Evolutionary conservation across 345 rosid genomes (phyloP).

Genomic region (Draba incana): DNA sequence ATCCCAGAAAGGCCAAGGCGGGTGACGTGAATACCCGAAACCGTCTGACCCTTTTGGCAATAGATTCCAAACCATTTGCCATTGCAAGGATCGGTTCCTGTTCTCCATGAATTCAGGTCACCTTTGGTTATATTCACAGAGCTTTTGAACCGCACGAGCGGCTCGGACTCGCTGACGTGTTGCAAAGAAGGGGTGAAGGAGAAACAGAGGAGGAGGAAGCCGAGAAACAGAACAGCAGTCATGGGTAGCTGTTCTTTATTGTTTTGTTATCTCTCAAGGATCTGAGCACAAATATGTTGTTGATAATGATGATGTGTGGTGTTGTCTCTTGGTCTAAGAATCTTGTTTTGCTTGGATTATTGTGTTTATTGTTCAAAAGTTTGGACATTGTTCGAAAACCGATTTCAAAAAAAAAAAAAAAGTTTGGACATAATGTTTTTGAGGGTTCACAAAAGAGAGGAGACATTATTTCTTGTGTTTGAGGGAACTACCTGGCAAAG

Average conservation of each 20-base stretch:
- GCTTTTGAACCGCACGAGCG: conserved; percentile 40
- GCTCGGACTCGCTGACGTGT: conserved; percentile 36
- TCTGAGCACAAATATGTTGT: not conserved
- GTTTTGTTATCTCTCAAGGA: conserved; percentile 20
- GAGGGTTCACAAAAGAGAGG: conserved; percentile 12
- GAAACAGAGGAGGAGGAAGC: conserved; percentile 25
- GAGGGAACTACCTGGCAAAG: conserved; percentile 31
- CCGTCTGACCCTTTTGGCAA: conserved; percentile 48
- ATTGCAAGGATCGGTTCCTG: conserved; percentile 58
- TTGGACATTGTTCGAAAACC: conserved; percentile 23
- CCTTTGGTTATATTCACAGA: conserved; percentile 40
- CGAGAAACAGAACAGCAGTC: conserved; percentile 38
- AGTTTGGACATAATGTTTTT: conserved; percentile 37
- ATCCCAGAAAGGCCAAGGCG: conserved; percentile 58
- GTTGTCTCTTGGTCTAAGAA: conserved; percentile 18
- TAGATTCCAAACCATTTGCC: conserved; percentile 63
- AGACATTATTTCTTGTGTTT: conserved; percentile 30
- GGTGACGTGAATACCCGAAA: conserved; percentile 63
- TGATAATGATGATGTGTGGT: not conserved
- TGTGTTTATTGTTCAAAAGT: conserved; percentile 30
- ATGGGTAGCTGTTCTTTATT: conserved; percentile 37
- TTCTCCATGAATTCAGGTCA: conserved; percentile 60
- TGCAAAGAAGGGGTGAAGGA: conserved; percentile 39
- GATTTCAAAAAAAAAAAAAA: not conserved
- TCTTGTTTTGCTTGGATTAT: conserved; percentile 33